Evolutionary conservation across 148 eudicot genomes (phyloP), one percentile per base, ranked within the genome.

Genomic region (Hydrangea macrophylla): DNA sequence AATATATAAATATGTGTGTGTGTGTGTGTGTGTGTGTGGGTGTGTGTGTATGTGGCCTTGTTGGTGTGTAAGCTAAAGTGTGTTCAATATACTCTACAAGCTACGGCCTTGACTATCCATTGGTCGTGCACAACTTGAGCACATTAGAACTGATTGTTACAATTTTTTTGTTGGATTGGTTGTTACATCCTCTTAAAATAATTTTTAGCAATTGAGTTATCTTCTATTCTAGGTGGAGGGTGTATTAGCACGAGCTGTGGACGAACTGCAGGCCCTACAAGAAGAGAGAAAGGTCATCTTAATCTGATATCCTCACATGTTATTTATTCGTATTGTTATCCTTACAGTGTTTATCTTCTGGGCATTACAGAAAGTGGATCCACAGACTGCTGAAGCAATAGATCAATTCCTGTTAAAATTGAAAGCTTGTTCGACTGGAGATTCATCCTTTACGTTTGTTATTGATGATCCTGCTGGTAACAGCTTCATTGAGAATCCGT

Each of bases 391-490:
- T 70, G 92, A 85, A 79, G 98, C 98, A 66, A 81, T 94, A 75
- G 98, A 90, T 62, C 69, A 82, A 12, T 90, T 90, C 82, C 62
- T 88, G 70, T 59, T 61, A 76, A 94, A 88, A 78, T 66, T 94
- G 77, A 86, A 76, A 78, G 85, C 89, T 42, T 94, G 88, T 85
- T 90, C 97, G 30, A 65, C 80, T 55, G 96, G 81, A 62, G 78
- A 76, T 22, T 88, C 89, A 53, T 66, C 92, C 40, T 94, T 88
- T 79, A 88, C 91, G 65, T 78, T 90, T 69, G 71, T 88, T 73
- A 81, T 94, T 68, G 98, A 90, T 68, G 98, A 94, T 81, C 98
- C 98, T 78, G 92, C 92, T 5, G 97, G 98, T 68, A 94, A 94
- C 72, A 94, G 98, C 77, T 94, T 86, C 70, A 84, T 90, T 65